A percentile compares a stretch with the other conserved stretches of the same genome.
Evolutionary conservation across 2,329 filamentous ascomycete species (phyloP).

Genomic region (Lasiodiplodia gonubiensis): DNA sequence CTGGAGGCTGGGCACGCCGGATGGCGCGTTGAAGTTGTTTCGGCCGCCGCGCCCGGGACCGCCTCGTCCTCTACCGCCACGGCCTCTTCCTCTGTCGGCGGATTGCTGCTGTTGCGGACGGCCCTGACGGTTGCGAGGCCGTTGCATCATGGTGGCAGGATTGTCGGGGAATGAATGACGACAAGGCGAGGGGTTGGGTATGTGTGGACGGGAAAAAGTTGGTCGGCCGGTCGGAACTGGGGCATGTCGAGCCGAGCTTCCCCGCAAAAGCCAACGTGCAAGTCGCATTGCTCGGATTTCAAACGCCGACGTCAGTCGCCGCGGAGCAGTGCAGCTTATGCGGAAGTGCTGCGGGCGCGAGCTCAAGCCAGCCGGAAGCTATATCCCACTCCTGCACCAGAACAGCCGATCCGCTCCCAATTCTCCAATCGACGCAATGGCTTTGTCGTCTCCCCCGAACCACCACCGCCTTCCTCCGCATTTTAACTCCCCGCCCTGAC

Average conservation of each 20-base stretch:
- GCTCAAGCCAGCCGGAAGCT: conserved; percentile 15
- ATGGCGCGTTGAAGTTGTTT: conserved; percentile 13
- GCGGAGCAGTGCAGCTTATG: not conserved
- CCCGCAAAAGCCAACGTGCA: not conserved
- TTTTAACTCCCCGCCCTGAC: conserved; percentile 12
- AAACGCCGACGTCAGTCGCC: conserved; percentile 27
- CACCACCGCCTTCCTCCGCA: conserved; percentile 12
- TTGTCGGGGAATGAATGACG: not conserved
- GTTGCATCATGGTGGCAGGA: conserved; percentile 11
- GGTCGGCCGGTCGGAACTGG: not conserved
- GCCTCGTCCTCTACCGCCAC: conserved; percentile 17
- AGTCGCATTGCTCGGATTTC: conserved; percentile 18
- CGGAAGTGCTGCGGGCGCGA: not conserved
- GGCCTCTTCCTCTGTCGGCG: conserved; percentile 22
- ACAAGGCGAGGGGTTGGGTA: not conserved
- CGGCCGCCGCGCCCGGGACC: conserved; percentile 3
- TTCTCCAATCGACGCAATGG: conserved; percentile 25
- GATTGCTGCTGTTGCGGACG: conserved; percentile 2
- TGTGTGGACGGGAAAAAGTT: conserved; percentile 19
- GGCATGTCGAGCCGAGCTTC: conserved; percentile 28
- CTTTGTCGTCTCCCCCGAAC: conserved; percentile 19
- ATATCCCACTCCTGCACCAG: conserved; percentile 27
- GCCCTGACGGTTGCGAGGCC: conserved; percentile 26
- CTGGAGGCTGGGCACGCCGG: conserved; percentile 36
- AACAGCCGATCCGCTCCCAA: conserved; percentile 21